These are phyloP conservation scores for Flaveria trinervia DNA, from an alignment of 129 eudicot species.

Conservation along the genomic window DNA sequence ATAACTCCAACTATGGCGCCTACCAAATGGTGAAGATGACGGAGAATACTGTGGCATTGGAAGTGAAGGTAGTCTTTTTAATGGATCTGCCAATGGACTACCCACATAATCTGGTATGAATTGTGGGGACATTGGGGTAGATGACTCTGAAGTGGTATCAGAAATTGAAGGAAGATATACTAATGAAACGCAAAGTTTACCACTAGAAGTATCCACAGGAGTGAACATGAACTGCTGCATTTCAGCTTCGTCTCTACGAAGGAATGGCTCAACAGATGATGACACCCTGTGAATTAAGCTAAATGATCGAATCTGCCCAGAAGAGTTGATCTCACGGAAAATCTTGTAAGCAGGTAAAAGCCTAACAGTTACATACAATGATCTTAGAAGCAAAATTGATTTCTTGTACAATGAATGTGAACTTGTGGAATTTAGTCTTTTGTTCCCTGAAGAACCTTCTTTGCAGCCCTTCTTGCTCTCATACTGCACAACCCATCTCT, in stretches of 20 bases:
- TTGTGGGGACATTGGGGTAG: conserved; percentile 79
- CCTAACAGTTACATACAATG: conserved; percentile 75
- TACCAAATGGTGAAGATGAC: conserved; percentile 61
- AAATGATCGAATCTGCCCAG: conserved; percentile 60
- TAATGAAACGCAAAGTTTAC: conserved; percentile 75
- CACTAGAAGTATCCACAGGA: conserved; percentile 84
- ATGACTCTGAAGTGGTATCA: conserved; percentile 68
- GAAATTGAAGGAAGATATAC: conserved; percentile 54
- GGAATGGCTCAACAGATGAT: conserved; percentile 75
- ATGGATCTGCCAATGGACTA: conserved; percentile 82
- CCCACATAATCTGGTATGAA: conserved; percentile 91
- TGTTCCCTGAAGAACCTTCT: conserved; percentile 44
- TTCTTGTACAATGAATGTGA: conserved; percentile 68
- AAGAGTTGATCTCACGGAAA: conserved; percentile 72
- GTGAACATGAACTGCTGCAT: conserved; percentile 74
- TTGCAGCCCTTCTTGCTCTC: conserved; percentile 59
- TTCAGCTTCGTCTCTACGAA: conserved; percentile 67
- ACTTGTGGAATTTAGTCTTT: conserved; percentile 53
- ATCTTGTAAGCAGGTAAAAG: conserved; percentile 89
- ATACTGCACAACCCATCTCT: conserved; percentile 87
- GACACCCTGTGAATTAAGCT: conserved; percentile 67
- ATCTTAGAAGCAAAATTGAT: conserved; percentile 66
- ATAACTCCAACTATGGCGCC: conserved; percentile 93
- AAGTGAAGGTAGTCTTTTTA: conserved; percentile 67
- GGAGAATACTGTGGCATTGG: conserved; percentile 61